Percentiles rank a stretch among this genome's conserved stretches.
phyloP scores from a whole-genome alignment of 805 yeast genomes.

The Debaryomyces maramus region DNA sequence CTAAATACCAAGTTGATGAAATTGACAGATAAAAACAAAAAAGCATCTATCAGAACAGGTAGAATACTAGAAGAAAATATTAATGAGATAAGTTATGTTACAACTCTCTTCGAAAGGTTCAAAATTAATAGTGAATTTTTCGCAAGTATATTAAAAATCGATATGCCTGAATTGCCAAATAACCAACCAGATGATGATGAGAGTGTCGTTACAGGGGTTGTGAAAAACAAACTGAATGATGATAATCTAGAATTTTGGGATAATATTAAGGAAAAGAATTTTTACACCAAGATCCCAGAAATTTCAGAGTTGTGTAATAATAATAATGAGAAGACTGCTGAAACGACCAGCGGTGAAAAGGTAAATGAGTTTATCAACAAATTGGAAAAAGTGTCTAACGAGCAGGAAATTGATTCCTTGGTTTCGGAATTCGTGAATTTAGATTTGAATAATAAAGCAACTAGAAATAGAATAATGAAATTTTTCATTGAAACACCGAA shows the following conservation, averaged over 20 bases:
- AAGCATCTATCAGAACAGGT: constrained; percentile 68
- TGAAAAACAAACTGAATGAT: constrained; percentile 22
- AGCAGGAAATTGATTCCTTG: constrained; percentile 50
- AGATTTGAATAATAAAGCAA: constrained; percentile 70
- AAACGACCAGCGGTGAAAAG: constrained; percentile 35
- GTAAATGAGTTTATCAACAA: constrained; percentile 44
- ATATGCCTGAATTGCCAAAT: constrained; percentile 23
- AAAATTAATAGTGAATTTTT: constrained; percentile 42
- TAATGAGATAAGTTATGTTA: constrained; percentile 29
- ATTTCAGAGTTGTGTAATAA: constrained; percentile 23
- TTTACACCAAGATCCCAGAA: constrained; percentile 58
- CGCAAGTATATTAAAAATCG: constrained; percentile 36
- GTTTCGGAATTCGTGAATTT: constrained; percentile 48
- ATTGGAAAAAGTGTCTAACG: constrained; percentile 45
- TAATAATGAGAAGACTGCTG: constrained; percentile 9
- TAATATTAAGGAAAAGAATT: constrained; percentile 59
- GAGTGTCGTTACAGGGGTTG: constrained; percentile 20
- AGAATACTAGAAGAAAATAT: constrained; percentile 47
- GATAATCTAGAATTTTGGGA: constrained; percentile 54
- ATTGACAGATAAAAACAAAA: constrained; percentile 42
- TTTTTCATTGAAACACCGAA: constrained; percentile 53
- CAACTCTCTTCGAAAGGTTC: constrained; percentile 46
- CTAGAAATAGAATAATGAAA: constrained; percentile 58
- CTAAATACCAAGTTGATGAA: constrained; percentile 36
- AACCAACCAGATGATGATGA: constrained; percentile 9